Evolutionary conservation across 768 basidiomycete genomes (phyloP).

Genomic region (Hygrophoropsis aurantiaca): DNA sequence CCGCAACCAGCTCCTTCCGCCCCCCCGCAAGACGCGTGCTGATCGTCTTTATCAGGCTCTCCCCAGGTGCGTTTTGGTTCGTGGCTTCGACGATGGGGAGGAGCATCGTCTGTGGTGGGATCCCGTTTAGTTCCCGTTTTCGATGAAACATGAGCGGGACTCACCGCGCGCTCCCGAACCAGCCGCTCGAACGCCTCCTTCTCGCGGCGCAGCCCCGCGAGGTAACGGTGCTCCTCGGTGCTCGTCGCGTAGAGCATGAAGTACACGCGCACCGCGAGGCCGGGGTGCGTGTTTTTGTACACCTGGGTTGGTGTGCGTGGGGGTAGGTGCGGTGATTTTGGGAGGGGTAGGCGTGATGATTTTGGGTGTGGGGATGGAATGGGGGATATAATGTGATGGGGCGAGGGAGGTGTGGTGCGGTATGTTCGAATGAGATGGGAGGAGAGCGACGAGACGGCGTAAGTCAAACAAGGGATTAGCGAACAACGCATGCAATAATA

Average conservation of each 20-base stretch:
- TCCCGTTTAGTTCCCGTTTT: neutral
- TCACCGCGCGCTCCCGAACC: slow-evolving; percentile 88
- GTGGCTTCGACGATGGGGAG: slow-evolving; percentile 75
- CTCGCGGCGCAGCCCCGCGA: slow-evolving; percentile 84
- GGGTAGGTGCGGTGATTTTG: neutral
- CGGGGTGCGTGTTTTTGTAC: slow-evolving; percentile 82
- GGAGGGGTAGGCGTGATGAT: neutral
- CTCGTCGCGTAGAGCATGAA: slow-evolving; percentile 94
- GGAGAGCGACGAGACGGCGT: too few relatives aligned
- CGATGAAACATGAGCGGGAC: slow-evolving; percentile 27
- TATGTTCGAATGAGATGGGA: too few relatives aligned
- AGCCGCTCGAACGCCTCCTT: slow-evolving; percentile 92
- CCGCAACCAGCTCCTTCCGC: slow-evolving; percentile 59
- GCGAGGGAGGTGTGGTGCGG: too few relatives aligned
- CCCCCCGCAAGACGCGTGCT: slow-evolving; percentile 88
- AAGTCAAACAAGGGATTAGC: too few relatives aligned
- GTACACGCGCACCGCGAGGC: slow-evolving; percentile 84
- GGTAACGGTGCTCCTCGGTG: slow-evolving; percentile 94
- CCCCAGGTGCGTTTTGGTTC: slow-evolving; percentile 39
- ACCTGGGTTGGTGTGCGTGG: slow-evolving; percentile 54
- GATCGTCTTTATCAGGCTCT: slow-evolving; percentile 76
- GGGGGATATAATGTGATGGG: too few relatives aligned
- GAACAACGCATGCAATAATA: too few relatives aligned
- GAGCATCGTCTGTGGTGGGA: slow-evolving; percentile 71
- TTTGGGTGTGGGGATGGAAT: too few relatives aligned